These are phyloP conservation scores for Globisporangium barbulae DNA, from an alignment of 352 stramenopile genomes.

Conservation along the genomic window DNA sequence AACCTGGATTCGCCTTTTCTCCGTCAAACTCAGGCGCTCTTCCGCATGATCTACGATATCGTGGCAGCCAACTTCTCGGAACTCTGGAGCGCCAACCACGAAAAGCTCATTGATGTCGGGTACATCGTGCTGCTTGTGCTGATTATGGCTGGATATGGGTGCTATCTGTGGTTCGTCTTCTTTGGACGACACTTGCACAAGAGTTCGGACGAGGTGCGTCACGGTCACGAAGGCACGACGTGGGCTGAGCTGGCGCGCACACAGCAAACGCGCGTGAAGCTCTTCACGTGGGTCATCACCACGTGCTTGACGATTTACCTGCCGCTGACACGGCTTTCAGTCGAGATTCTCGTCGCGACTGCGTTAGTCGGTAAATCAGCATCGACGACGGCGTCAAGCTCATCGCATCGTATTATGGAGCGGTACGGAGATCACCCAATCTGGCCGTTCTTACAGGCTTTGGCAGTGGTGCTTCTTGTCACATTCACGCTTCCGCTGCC, in stretches of 20 bases:
- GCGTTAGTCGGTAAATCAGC: too few relatives aligned
- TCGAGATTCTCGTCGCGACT: conserved; percentile 31
- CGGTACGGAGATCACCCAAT: conserved; percentile 17
- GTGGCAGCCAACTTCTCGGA: conserved; percentile 26
- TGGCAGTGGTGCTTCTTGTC: conserved; percentile 26
- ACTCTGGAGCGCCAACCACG: conserved; percentile 14
- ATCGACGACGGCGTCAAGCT: background rate
- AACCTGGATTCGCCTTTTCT: conserved; percentile 18
- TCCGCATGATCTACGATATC: conserved; percentile 28
- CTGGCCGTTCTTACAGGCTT: conserved; percentile 26
- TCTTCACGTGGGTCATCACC: conserved; percentile 39
- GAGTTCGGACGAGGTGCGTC: conserved; percentile 38
- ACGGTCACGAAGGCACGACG: conserved; percentile 38
- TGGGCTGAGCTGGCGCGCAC: conserved; percentile 34
- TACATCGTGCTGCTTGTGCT: conserved; percentile 24
- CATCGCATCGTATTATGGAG: conserved; percentile 5
- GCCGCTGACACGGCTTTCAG: conserved; percentile 32
- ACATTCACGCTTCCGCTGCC: conserved; percentile 39
- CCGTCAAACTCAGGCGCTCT: background rate
- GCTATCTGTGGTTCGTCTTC: conserved; percentile 42
- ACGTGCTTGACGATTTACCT: conserved; percentile 42
- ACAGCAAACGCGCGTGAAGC: conserved; percentile 30
- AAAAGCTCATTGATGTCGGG: conserved; percentile 21
- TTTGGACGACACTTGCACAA: conserved; percentile 33
- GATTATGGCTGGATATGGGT: conserved; percentile 28